Percentiles rank a stretch among this genome's conserved stretches.
These are phyloP conservation scores for Chenopodium formosanum DNA, from an alignment of 148 eudicot genomes.

Conservation along the genomic window DNA sequence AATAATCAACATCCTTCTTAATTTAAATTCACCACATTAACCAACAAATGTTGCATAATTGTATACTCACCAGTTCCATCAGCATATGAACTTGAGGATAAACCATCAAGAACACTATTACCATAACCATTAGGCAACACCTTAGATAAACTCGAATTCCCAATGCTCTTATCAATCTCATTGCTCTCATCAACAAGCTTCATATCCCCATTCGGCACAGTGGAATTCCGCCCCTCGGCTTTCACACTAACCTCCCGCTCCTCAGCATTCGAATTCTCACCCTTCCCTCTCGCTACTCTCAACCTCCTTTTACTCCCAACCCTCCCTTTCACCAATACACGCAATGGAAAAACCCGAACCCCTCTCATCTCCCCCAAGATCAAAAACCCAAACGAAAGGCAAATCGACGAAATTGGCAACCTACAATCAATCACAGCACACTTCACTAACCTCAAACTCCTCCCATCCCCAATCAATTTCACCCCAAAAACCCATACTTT, in stretches of 20 bases:
- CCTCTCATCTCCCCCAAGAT: constrained; percentile 75
- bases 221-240: constrained; percentile 26
- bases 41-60: neutral
- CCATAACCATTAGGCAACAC: constrained; percentile 35
- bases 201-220: constrained; percentile 43
- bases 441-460: constrained; percentile 67
- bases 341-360: constrained; percentile 70
- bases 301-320: constrained; percentile 32
- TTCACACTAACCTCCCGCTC: constrained; percentile 16
- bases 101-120: constrained; percentile 19
- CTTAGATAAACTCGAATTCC: constrained; percentile 9
- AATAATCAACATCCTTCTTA: neutral
- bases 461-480: constrained; percentile 41
- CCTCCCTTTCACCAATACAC: constrained; percentile 63
- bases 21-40: neutral
- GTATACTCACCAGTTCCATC: constrained; percentile 46
- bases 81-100: constrained; percentile 22
- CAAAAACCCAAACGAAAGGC: constrained; percentile 56
- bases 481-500: constrained; percentile 69
- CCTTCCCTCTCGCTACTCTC: constrained; percentile 25
- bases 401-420: constrained; percentile 48
- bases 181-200: constrained; percentile 27
- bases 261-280: constrained; percentile 24
- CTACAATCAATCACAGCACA: constrained; percentile 78
- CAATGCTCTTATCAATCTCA: constrained; percentile 28